Evolutionary conservation across 441 rosid genomes (phyloP), one percentile per base, ranked within the genome.

Genomic region (Gossypium schwendimanii): DNA sequence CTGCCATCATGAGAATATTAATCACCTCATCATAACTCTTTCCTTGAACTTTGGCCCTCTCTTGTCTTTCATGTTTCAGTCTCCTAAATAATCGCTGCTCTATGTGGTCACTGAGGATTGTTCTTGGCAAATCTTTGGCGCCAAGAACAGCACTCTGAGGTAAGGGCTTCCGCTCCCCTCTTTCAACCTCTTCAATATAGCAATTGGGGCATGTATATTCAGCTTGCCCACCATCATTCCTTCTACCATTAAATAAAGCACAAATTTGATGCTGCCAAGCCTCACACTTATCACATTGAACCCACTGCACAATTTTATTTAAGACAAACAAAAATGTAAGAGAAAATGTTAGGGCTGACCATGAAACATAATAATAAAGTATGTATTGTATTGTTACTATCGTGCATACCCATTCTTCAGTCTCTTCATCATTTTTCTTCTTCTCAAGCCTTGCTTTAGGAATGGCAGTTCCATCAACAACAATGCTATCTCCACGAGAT

Each of bases 181-280:
- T 86, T 84, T 92, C 93, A 72, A 96, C 85, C 87, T 96, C 99
- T 67, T 68, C 79, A 50, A 92, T 89, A 78, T 88, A 96, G 87
- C 99, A 96, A 82, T 94, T 92, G 58, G 99, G 99, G 83, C 99
- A 96, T 44, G 99, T 96, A 85, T 96, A 96, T 79, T 94, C 98
- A 76, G 99, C 99, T 82, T 92, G 98, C 63, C 99, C 99, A 50
- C 98, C 97, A 73, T 94, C 99, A 84, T 94, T 96, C 80, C 99
- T 85, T 80, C 98, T 77, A 69, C 99, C 98, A 84, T 96, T 96
- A 88, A 94, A 96, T 72, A 96, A 81, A 74, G 98, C 96, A 80
- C 99, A 96, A 54, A 96, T 96, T 79, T 96, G 99, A 84, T 96
- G 99, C 80, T 96, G 99, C 99, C 99, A 96, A 31, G 98, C 96